Evolutionary conservation across 441 rosid genomes (phyloP).

Genomic region (Pelargonium australe): DNA sequence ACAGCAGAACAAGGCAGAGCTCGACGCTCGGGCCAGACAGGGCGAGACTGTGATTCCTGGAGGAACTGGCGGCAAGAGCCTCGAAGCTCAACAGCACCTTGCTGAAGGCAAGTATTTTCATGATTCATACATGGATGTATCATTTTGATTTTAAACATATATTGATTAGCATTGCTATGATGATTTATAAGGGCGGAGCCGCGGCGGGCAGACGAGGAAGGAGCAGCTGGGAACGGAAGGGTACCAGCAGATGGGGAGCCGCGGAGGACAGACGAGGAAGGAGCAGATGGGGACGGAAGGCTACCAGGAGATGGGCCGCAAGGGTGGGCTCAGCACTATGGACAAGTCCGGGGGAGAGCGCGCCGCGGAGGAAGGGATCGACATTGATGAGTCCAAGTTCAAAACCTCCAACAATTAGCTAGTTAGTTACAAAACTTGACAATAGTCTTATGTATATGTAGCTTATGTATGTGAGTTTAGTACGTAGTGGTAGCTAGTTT

Average conservation of each 20-base stretch:
- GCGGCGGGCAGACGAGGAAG: slow-evolving; percentile 5
- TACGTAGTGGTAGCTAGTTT: too few species aligned
- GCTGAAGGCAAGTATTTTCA: background rate
- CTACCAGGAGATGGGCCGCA: slow-evolving; percentile 6
- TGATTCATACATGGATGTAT: too few species aligned
- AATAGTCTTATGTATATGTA: too few species aligned
- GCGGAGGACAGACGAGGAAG: background rate
- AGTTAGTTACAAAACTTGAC: too few species aligned
- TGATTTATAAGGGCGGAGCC: slow-evolving; percentile 3
- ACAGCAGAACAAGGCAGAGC: background rate
- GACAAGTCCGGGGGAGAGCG: background rate
- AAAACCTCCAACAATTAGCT: background rate
- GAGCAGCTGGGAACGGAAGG: slow-evolving; percentile 1
- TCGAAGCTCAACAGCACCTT: slow-evolving; percentile 3
- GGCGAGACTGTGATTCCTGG: slow-evolving; percentile 10
- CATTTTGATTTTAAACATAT: too few species aligned
- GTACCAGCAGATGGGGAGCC: background rate
- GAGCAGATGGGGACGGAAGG: slow-evolving; percentile 6
- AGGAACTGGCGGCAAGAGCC: slow-evolving; percentile 10
- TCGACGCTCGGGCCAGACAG: slow-evolving; percentile 1
- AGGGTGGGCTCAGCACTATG: background rate
- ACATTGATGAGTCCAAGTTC: slow-evolving; percentile 11
- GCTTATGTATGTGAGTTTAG: too few species aligned
- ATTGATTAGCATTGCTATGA: too few species aligned
- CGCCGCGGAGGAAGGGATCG: background rate